phyloP scores from a whole-genome alignment of 495 filamentous ascomycete species.

The Gamarada debralockiae region DNA sequence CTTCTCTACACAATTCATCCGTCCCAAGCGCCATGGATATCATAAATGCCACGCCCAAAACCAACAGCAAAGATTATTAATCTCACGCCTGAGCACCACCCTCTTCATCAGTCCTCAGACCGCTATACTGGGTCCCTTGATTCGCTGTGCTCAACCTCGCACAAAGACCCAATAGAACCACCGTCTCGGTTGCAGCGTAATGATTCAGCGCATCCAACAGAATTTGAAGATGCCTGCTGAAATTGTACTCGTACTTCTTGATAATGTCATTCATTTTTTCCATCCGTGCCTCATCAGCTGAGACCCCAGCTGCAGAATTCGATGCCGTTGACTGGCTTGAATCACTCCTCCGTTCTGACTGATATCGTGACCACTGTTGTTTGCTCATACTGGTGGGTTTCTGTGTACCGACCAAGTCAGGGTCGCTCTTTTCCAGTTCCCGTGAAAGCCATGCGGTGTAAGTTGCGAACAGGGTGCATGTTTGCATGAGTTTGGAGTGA shows the following conservation, averaged over 20 bases:
- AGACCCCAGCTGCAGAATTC: constrained; percentile 28
- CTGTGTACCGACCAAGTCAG: constrained; percentile 56
- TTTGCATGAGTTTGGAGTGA: constrained; percentile 89
- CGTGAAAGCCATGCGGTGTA: constrained; percentile 78
- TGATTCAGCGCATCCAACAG: constrained; percentile 92
- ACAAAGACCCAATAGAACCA: constrained; percentile 83
- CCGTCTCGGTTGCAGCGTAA: constrained; percentile 95
- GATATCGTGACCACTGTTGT: constrained; percentile 48
- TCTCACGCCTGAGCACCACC: constrained; percentile 19
- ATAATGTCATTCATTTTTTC: constrained; percentile 81
- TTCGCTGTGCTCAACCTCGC: constrained; percentile 71
- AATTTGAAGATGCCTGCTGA: constrained; percentile 85
- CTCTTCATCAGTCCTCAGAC: constrained; percentile 44
- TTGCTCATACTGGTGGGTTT: constrained; percentile 49
- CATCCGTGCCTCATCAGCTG: constrained; percentile 54
- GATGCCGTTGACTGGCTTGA: constrained; percentile 29
- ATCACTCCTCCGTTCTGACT: constrained; percentile 28
- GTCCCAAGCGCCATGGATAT: constrained; percentile 9
- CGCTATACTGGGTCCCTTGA: constrained; percentile 57
- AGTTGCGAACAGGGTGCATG: constrained; percentile 86
- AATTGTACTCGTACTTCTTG: constrained; percentile 86
- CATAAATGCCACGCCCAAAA: neutral
- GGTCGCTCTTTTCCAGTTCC: constrained; percentile 72
- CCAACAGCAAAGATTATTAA: neutral
- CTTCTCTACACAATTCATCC: neutral